Base-by-base conservation (phyloP, 78 protist species). In the Emiliania huxleyi region DNA sequence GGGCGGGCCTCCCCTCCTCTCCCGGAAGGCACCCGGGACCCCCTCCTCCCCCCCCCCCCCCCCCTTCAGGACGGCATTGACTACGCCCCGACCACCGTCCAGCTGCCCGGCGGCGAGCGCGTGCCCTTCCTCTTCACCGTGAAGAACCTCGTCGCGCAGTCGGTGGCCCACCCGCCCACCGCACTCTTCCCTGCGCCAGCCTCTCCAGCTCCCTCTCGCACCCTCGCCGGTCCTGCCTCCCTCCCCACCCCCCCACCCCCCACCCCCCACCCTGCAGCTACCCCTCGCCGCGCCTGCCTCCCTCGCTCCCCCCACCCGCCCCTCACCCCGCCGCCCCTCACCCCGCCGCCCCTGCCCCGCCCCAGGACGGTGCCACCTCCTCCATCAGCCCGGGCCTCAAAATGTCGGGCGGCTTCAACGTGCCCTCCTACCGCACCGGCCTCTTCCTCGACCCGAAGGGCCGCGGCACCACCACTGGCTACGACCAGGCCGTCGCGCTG, bases 371-470 rank as follows among this genome's bases (percentile, higher is more conserved):
- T 3, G 15, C 83, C 35, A 40, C 52, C 44, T 21, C 40, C n/a
- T 3, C 1, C 75, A 44, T 81, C 89, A 5, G 5, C 21, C 25
- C 49, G 37, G 89, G 89, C 56, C 33, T 29, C 42, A 81, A 81
- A 56, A 21, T 81, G 29, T 1, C 89, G 38, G 89, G 89, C 89
- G 19, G 8, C 5, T 81, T 44, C 89, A 44, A 0, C 44, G 94
- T 93, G 25, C 94, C 94, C n/a, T 93, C 94, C 43, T 93, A 93
- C 94, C 94, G 94, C 87, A 56, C 90, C 38, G 90, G 92, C 49
- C 73, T 71, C 92, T 93, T 93, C 94, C 92, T 93, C 46, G 94
- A 93, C 94, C 94, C 94, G n/a, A 93, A 93, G 87, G 94, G 94
- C 40, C 94, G 94, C 52, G 94, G 94, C 37, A 83, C 55, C 52